Base-by-base conservation (phyloP, 768 basidiomycete genomes). In the Hemileccinum rubropunctum region DNA sequence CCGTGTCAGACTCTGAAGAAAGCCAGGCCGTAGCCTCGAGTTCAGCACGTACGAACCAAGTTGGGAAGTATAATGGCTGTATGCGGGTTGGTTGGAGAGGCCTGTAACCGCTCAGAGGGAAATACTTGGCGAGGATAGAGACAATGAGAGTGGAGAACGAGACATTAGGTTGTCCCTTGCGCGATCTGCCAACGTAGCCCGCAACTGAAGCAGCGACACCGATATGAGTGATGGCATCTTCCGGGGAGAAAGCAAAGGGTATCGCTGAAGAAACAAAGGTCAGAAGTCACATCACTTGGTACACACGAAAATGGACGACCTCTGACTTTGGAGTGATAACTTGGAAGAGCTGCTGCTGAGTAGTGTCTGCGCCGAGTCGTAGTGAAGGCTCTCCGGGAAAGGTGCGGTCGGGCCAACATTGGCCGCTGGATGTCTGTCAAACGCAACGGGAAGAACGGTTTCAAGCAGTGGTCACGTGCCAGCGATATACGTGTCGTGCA, bases 31-130 rank as follows among this genome's bases (percentile, higher is more conserved):
- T 68, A 10, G 66, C 74, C 56, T 76, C 67, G 15, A 81, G 57
- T 60, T 83, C 78, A 9, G 73, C 79, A 54, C 81, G 79, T 27
- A 85, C 64, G 27, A 81, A 69, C 84, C 84, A 87, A 11, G 73
- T 76, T 4, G 84, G 84, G 45, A 83, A 78, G 59, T 85, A 87
- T 3, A 82, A 65, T 7, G 82, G 75, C 40, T 73, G 67, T 21
- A 81, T 71, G 20, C 72, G 75, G 12, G 66, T 61, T 20, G 83
- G 82, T 42, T 58, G 72, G 4, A 76, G 52, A 42, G 72, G 66
- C 36, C 68, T 62, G 52, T 72, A 69, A 5, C 72, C 72, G 27
- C 71, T 60, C 20, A 58, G 60, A 3, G 75, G 73, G 26, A 81
- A 55, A 44, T 64, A 63, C 26, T 68, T 67, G 15, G 73, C 70